Conservation (phyloP, 2,329 filamentous ascomycete genomes). For the Septoria petroselini region DNA sequence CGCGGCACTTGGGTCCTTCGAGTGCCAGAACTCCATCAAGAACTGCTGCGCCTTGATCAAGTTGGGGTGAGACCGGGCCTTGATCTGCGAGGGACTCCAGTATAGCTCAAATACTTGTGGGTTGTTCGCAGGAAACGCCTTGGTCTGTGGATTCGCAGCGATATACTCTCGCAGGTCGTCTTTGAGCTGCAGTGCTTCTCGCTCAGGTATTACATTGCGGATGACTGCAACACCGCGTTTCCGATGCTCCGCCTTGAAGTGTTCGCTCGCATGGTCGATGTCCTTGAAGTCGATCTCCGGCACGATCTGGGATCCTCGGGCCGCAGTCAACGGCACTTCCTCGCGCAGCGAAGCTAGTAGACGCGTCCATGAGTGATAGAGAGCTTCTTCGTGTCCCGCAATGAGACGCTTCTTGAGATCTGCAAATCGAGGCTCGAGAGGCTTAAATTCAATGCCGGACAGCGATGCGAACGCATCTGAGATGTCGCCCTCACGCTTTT, state of each 20-base stretch:
- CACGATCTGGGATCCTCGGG: conserved; percentile 43
- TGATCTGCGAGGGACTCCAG: conserved; percentile 49
- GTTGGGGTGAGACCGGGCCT: conserved; percentile 48
- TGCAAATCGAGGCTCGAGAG: conserved; percentile 47
- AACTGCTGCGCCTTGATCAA: conserved; percentile 48
- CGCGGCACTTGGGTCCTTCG: conserved; percentile 42
- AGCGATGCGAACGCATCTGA: conserved; percentile 52
- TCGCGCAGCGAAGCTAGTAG: conserved; percentile 44
- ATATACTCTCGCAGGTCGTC: conserved; percentile 46
- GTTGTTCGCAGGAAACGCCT: conserved; percentile 49
- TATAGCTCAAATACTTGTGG: conserved; percentile 53
- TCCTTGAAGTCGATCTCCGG: conserved; percentile 50
- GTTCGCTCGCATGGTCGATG: conserved; percentile 47
- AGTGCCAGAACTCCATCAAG: conserved; percentile 51
- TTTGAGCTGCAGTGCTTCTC: conserved; percentile 47
- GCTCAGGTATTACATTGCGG: conserved; percentile 45
- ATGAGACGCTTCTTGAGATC: conserved; percentile 47
- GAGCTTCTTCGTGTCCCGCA: conserved; percentile 47
- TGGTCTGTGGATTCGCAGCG: conserved; percentile 45
- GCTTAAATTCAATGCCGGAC: conserved; percentile 46
- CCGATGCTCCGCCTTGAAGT: conserved; percentile 57
- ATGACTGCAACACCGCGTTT: conserved; percentile 55
- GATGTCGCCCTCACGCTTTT: conserved; percentile 50
- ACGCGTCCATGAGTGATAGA: conserved; percentile 48
- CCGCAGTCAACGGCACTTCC: conserved; percentile 46